Base-by-base conservation (phyloP, 805 yeast species). In the Candida endomychidarum region DNA sequence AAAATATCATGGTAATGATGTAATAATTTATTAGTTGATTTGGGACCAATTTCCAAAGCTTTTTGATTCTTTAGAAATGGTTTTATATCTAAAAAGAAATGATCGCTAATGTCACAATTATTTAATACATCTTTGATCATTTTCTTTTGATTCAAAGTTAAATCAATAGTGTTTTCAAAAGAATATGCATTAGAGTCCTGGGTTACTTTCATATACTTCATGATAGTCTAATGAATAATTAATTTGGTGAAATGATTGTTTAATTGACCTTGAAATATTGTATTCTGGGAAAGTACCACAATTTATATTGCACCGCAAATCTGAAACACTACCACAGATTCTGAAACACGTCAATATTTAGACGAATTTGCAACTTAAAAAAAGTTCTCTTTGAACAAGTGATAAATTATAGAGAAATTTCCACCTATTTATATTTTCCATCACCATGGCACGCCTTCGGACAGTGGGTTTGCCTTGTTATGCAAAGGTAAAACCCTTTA, bases 1-100 rank as follows among this genome's bases (percentile, higher is more conserved):
- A 60, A 50, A 12, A 60, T 40, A n/a, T n/a, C 11, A 18, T 16
- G 26, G 12, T 40, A 40, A 12, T 31, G 43, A 7, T 21, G 6
- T 4, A 30, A 4, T 17, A 35, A 24, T 12, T 25, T 20, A n/a
- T n/a, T n/a, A n/a, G n/a, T n/a, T n/a, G n/a, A n/a, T 3, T 10
- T 8, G 5, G 4, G 8, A 17, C 22, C 14, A 2, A 47, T 16
- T 32, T 26, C 21, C 22, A 44, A 36, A 14, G 17, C 18, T 4
- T 19, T 8, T 12, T 24, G 35, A 1, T 21, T 12, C 17, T 33
- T 31, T 11, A 44, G 25, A 21, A 32, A 34, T 2, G 51, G 51
- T 18, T 33, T 41, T n/a, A 44, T 42, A 29, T 44, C 51, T 12
- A 47, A 30, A 21, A 42, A 41, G 12, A 44, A 38, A 12, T 30